phyloP scores from a whole-genome alignment of 768 basidiomycete genomes.

The Tubosaeta brunneosetosa region DNA sequence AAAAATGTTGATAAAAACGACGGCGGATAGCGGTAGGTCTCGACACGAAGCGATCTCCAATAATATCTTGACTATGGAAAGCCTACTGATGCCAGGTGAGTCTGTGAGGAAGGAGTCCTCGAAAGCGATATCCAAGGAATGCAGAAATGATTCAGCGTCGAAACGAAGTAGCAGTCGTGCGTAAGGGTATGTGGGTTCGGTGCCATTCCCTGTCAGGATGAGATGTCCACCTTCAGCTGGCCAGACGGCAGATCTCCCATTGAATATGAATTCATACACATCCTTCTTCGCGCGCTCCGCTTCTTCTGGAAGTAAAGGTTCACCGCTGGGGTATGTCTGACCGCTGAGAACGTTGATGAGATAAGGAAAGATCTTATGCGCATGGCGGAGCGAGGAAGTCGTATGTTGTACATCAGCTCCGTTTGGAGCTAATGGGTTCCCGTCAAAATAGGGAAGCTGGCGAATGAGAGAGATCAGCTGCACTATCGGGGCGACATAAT shows the following conservation, averaged over 20 bases:
- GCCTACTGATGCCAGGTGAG: slow-evolving; percentile 59
- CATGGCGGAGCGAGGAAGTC: slow-evolving; percentile 47
- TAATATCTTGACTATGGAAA: slow-evolving; percentile 78
- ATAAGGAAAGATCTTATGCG: slow-evolving; percentile 91
- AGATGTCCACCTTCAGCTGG: slow-evolving; percentile 72
- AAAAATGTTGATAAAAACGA: slow-evolving; percentile 90
- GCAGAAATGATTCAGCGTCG: slow-evolving; percentile 91
- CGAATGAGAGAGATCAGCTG: slow-evolving; percentile 77
- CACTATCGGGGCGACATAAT: slow-evolving; percentile 86
- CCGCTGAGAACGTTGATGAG: slow-evolving; percentile 78
- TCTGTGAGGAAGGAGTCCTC: slow-evolving; percentile 89
- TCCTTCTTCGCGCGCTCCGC: slow-evolving; percentile 64
- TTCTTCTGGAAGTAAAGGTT: slow-evolving; percentile 60
- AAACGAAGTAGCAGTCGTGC: slow-evolving; percentile 77
- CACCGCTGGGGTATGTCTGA: slow-evolving; percentile 80
- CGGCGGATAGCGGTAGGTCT: slow-evolving; percentile 54
- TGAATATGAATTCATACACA: slow-evolving; percentile 82
- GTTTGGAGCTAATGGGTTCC: slow-evolving; percentile 3
- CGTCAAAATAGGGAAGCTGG: slow-evolving; percentile 20
- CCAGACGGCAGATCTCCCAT: slow-evolving; percentile 74
- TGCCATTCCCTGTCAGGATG: slow-evolving; percentile 66
- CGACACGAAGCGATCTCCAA: slow-evolving; percentile 65
- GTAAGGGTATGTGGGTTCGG: slow-evolving; percentile 88
- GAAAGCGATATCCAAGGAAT: slow-evolving; percentile 90
- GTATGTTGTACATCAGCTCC: slow-evolving; percentile 13